Base-by-base conservation (phyloP, 768 basidiomycete species). In the Boletus sp. region DNA sequence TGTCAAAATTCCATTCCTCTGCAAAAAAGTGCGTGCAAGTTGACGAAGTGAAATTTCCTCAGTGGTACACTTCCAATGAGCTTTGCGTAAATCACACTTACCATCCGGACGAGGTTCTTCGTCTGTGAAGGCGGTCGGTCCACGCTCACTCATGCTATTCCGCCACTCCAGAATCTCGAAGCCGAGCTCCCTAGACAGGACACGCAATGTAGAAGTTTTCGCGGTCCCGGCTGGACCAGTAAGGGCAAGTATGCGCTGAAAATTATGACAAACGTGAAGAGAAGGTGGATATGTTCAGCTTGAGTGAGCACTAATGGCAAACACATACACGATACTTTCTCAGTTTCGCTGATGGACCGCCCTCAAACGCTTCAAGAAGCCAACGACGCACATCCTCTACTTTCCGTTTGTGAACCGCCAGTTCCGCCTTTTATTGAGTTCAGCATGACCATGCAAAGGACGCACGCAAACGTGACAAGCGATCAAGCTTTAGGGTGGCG, bases 181-280 rank as follows among this genome's bases (percentile, higher is more conserved):
- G 2, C 78, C 83, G 63, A 95, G 73, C 64, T 95, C 92, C 15
- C 74, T 74, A 0, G 91, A 79, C 20, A 99, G 75, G 2, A 94
- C 81, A 29, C 83, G 82, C 3, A 98, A 62, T 0, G 92, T 92
- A 0, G 94, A 82, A 0, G 96, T 97, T 77, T 99, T 99, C 0
- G 85, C 96, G 0, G 86, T 83, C 1, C 96, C 96, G 8, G 96
- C 87, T 0, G 93, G 92, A 1, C 96, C 96, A 3, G 90, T 90
- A 11, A 99, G 73, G 0, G 84, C 83, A 7, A 98, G 80, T 30
- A 99, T 84, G 46, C 94, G 81, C 91, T 98, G 55, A 4, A 28
- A 53, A 37, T n/a, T 1, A 20, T 32, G 0, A 10, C 24, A 15
- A 47, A 47, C 24, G 32, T 20, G n/a, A 30, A 37, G 28, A 14